Conservation (phyloP, 768 basidiomycete genomes). For the Favolaschia claudopus region DNA sequence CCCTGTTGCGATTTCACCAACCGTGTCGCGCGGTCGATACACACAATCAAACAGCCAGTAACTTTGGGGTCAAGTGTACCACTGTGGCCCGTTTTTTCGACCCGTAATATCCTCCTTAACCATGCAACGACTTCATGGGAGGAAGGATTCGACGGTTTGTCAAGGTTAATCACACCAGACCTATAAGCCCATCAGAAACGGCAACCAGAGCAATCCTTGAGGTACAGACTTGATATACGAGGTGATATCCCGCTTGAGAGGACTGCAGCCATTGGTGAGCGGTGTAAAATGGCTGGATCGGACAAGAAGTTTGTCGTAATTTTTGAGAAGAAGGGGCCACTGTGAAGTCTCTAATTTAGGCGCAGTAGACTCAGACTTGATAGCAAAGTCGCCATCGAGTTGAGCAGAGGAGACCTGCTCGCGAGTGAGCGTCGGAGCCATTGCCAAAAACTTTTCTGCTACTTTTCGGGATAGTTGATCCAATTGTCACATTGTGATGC, state of each 20-base stretch:
- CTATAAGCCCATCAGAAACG: conserved; percentile 47
- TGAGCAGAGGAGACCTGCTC: conserved; percentile 80
- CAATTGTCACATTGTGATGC: background rate
- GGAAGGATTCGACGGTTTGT: conserved; percentile 99
- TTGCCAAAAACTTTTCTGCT: conserved; percentile 33
- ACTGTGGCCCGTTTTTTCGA: conserved; percentile 98
- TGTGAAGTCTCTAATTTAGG: conserved; percentile 93
- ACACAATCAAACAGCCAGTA: conserved; percentile 98
- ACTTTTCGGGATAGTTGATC: conserved; percentile 18
- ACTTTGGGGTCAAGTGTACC: conserved; percentile 99
- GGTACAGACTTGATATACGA: conserved; percentile 85
- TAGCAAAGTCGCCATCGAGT: conserved; percentile 76
- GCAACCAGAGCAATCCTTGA: background rate
- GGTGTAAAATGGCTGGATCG: conserved; percentile 98
- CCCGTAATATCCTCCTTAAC: conserved; percentile 94
- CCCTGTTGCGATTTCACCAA: conserved; percentile 99
- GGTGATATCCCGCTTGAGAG: conserved; percentile 92
- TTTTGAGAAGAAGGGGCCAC: conserved; percentile 98
- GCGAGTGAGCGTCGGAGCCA: conserved; percentile 63
- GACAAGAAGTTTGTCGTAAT: conserved; percentile 96
- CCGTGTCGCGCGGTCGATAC: conserved; percentile 97
- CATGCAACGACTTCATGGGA: conserved; percentile 99
- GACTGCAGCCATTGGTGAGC: conserved; percentile 92
- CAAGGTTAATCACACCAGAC: conserved; percentile 98
- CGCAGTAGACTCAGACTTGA: conserved; percentile 77